A percentile compares a stretch with the other conserved stretches of the same genome.
Evolutionary conservation across 2,329 filamentous ascomycete species (phyloP).

Genomic region (Coleophoma cylindrospora): DNA sequence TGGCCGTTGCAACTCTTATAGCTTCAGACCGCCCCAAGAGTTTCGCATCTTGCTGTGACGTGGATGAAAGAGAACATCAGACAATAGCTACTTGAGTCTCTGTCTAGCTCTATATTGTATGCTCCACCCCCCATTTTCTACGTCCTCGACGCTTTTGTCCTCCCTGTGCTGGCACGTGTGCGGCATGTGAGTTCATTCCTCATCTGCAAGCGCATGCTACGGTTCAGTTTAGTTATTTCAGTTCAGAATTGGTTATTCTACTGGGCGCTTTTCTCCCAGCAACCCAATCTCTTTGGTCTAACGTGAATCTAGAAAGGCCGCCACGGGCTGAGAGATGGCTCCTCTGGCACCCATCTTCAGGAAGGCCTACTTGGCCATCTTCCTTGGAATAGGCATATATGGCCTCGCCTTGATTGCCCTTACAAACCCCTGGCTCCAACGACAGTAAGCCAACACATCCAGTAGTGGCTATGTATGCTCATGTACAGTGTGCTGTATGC

Average conservation of each 20-base stretch:
- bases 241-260: not conserved
- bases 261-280: slow-evolving; percentile 1
- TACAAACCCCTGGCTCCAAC: slow-evolving; percentile 67
- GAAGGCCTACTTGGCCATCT: slow-evolving; percentile 44
- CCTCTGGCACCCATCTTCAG: slow-evolving; percentile 37
- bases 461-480: not conserved
- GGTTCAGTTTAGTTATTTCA: not conserved
- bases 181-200: too few relatives aligned
- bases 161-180: too few relatives aligned
- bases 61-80: too few relatives aligned
- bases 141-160: too few relatives aligned
- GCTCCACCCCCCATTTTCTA: too few relatives aligned
- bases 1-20: slow-evolving; percentile 3
- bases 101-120: too few relatives aligned
- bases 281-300: not conserved
- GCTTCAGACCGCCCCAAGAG: slow-evolving; percentile 4
- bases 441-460: slow-evolving; percentile 58
- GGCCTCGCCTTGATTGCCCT: slow-evolving; percentile 59
- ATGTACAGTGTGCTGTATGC: slow-evolving; percentile 65
- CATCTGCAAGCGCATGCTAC: too few relatives aligned
- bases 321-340: slow-evolving; percentile 11
- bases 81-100: too few relatives aligned
- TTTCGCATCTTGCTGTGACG: not conserved
- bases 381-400: slow-evolving; percentile 60
- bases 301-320: not conserved